Evolutionary conservation across 495 filamentous ascomycete species (phyloP).

Genomic region (Daldinia grandis): DNA sequence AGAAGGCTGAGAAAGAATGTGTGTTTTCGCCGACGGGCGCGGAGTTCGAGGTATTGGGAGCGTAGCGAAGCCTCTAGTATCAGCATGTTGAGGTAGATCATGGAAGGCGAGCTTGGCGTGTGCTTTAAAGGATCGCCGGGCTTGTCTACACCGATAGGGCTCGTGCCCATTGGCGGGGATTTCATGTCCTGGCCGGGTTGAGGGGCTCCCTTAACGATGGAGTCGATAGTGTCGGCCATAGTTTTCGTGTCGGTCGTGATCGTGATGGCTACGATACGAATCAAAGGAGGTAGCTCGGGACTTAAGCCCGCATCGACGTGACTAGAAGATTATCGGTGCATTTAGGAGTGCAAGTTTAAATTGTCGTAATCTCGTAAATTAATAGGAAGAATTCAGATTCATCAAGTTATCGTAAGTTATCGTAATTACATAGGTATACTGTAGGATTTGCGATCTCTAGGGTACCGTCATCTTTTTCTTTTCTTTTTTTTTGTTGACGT

Average conservation of each 20-base stretch:
- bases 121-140: conserved; percentile 76
- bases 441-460: neutral
- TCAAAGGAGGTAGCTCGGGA: conserved; percentile 69
- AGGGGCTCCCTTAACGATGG: conserved; percentile 85
- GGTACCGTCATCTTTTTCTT: conserved; percentile 25
- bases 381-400: conserved; percentile 1
- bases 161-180: conserved; percentile 51
- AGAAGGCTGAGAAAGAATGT: conserved; percentile 92
- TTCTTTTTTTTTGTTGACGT: conserved; percentile 4
- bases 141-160: conserved; percentile 51
- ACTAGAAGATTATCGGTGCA: conserved; percentile 25
- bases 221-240: conserved; percentile 74
- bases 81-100: conserved; percentile 97
- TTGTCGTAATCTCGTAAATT: conserved; percentile 9
- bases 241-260: conserved; percentile 18
- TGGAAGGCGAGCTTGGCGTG: conserved; percentile 87
- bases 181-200: conserved; percentile 54
- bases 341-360: conserved; percentile 20
- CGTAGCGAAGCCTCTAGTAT: conserved; percentile 96
- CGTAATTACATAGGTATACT: conserved; percentile 1
- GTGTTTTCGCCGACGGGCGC: conserved; percentile 87
- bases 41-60: conserved; percentile 88
- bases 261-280: conserved; percentile 49
- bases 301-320: conserved; percentile 44
- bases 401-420: conserved; percentile 8